phyloP scores from a whole-genome alignment of 2,329 filamentous ascomycete species.

The Alternaria panax region DNA sequence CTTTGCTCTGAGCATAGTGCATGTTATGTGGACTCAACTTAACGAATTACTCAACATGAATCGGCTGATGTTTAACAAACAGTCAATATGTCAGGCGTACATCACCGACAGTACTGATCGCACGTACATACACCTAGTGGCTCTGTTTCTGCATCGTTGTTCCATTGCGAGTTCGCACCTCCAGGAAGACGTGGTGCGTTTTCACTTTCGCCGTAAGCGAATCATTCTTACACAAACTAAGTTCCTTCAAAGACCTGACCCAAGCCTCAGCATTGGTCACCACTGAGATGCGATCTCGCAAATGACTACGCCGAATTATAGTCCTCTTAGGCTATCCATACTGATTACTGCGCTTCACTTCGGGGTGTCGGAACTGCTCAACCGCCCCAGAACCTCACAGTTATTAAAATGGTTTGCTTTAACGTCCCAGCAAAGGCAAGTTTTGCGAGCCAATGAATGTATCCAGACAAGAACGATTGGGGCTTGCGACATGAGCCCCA shows the following conservation, averaged over 20 bases:
- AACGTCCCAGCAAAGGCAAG: neutral
- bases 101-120: neutral
- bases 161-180: neutral
- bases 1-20: neutral
- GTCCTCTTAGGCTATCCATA: neutral
- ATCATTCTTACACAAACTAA: neutral
- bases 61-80: neutral
- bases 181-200: neutral
- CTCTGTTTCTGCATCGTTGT: neutral
- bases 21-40: neutral
- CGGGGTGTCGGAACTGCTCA: neutral
- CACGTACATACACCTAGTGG: neutral
- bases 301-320: neutral
- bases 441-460: slow-evolving; percentile 2
- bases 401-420: neutral
- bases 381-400: neutral
- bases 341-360: neutral
- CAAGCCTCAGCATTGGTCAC: neutral
- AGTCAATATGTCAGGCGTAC: neutral
- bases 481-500: neutral
- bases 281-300: neutral
- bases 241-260: neutral
- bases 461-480: neutral
- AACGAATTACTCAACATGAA: neutral
- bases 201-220: neutral